Evolutionary conservation across 345 rosid species (phyloP), one percentile per base, ranked within the genome.

Genomic region (Euclidium syriacum): DNA sequence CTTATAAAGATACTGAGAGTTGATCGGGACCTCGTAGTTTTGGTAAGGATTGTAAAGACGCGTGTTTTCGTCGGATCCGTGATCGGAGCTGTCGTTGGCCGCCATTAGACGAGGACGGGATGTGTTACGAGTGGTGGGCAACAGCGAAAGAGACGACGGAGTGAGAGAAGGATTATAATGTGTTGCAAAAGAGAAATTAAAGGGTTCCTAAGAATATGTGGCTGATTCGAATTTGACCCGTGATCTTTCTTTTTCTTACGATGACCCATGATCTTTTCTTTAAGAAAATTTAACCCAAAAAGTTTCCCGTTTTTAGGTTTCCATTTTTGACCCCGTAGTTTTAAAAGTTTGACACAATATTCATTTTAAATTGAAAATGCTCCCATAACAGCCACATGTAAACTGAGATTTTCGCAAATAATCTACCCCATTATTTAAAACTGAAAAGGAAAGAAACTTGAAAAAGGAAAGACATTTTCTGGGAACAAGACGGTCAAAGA

Each of bases 21-120:
- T 74, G 64, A 65, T 46, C 2, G 92, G 98, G 26, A 52, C 40
- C 12, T 70, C 43, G 25, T 66, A 41, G 60, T 79, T 78, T 2
- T 77, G 80, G 79, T 91, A 88, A 0, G 96, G 96, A 58, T 85
- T 77, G 84, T 91, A 88, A 58, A 85, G 81, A 2, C 86, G 95
- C 36, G 70, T 23, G 30, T 42, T 67, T 27, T 56, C 62, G 49
- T 80, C 73, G 12, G 62, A 65, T 2, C 73, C 73, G 1, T 33
- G 66, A 20, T 80, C 81, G 38, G 83, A 79, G 26, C 70, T 38
- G 10, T 20, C 46, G 34, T 33, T 57, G 19, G 83, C 59, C 87
- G 57, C 74, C 63, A 62, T 62, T 60, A 9, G 5, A 8, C 2
- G 14, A 49, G 8, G 9, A 32, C 38, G 46, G 7, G 9, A 23